Base-by-base conservation (phyloP, 2,329 filamentous ascomycete species). In the Colletotrichum caudatum region DNA sequence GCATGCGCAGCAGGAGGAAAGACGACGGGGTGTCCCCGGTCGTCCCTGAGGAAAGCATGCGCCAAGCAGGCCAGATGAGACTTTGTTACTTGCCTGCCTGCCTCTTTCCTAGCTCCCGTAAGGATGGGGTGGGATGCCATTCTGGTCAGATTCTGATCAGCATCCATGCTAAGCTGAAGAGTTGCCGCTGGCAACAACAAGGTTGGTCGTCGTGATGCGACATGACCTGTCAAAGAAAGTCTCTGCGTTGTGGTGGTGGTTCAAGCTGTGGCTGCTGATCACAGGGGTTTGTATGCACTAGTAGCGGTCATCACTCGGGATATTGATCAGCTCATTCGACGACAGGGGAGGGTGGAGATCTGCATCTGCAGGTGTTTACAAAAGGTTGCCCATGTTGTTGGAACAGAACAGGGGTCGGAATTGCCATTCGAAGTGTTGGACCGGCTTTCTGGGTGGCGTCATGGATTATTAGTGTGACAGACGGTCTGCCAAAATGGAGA, bases 351-450 rank as follows among this genome's bases (percentile, higher is more conserved):
- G 59, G 44, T 18, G 20, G 18, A 14, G 44, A 37, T 39, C 48
- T 35, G 46, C 29, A 23, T n/a, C 44, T 62, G 46, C 44, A 48
- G 59, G 59, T 37, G 12, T 50, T 50, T 33, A 44, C 58, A 23
- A 29, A 26, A 33, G 12, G n/a, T 9, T 37, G 56, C 41, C n/a
- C 46, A 37, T 51, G 59, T 39, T n/a, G 59, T 39, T 62, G 59
- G 44, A 29, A 39, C 12, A n/a, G 59, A 39, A 48, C 59, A 50
- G 16, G 44, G 44, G 26, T 29, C 2, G 37, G 44, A 11, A 23
- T 41, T 18, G 18, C 44, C 29, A 61, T 16, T 41, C 9, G 37
- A 11, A 14, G 37, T 12, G 3, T 23, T 46, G 12, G 14, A 48
- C 29, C 16, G 41, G 5, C 41, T 11, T 48, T 60, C n/a, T 46